These are phyloP conservation scores for Prunus mira DNA, from an alignment of 306 rosid species.

Conservation along the genomic window DNA sequence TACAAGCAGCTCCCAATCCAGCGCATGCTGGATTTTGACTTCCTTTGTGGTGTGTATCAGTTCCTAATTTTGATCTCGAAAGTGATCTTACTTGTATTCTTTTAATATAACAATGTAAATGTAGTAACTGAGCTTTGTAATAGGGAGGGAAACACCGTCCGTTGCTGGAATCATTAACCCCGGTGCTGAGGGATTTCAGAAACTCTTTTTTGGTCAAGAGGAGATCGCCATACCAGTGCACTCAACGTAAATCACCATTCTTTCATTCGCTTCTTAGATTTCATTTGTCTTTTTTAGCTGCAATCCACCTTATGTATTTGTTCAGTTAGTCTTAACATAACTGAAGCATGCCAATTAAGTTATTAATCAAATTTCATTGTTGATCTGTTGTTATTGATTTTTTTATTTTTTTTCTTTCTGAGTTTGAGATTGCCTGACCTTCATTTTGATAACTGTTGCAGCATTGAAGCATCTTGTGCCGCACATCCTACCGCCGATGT, in stretches of 20 bases:
- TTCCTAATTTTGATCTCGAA: background rate
- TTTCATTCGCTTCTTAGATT: slow-evolving; percentile 9
- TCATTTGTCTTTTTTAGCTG: background rate
- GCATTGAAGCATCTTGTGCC: slow-evolving; percentile 91
- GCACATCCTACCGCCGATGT: slow-evolving; percentile 99
- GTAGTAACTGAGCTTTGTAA: slow-evolving; percentile 13
- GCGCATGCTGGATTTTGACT: slow-evolving; percentile 99
- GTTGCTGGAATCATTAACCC: slow-evolving; percentile 98
- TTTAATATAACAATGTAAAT: background rate
- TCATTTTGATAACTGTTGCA: slow-evolving; percentile 38
- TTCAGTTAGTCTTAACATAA: background rate
- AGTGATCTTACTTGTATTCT: background rate
- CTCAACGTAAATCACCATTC: slow-evolving; percentile 52
- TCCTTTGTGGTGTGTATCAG: slow-evolving; percentile 77
- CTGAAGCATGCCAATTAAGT: background rate
- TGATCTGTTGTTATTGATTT: background rate
- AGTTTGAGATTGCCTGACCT: slow-evolving; percentile 28
- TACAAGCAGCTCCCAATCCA: slow-evolving; percentile 98
- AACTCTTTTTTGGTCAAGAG: slow-evolving; percentile 96
- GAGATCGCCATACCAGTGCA: slow-evolving; percentile 98
- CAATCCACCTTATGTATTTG: background rate
- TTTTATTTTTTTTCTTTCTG: slow-evolving; percentile 1
- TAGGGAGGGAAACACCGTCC: slow-evolving; percentile 96
- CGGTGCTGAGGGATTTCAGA: slow-evolving; percentile 97
- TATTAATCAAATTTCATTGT: background rate